Evolutionary conservation across 371 early-diverging fungal species (phyloP), one percentile per base, ranked within the genome.

Genomic region (Actinomortierella ambigua): DNA sequence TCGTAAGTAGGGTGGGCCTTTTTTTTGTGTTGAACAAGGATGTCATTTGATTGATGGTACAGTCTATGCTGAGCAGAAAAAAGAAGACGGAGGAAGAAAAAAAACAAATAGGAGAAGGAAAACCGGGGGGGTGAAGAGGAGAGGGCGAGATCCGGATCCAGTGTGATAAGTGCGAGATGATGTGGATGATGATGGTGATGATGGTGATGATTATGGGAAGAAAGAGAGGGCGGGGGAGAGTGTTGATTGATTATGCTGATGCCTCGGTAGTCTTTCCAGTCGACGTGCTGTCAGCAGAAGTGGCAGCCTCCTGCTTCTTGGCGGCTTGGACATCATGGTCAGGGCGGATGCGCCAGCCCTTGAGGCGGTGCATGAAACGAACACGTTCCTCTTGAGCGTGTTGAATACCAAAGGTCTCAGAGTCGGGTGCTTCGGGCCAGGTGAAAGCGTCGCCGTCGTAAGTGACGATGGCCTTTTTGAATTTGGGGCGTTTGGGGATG

Each of bases 391-490:
- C 60, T 52, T 75, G 75, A 59, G 83, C 81, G 28, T 64, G 69
- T 70, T 83, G 71, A 15, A 80, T 80, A 43, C 86, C 86, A 71
- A 91, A 83, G 42, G 84, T 79, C 40, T 69, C 77, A n/a, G 82
- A 77, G 28, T 83, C 82, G 27, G 93, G 91, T 18, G 82, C 84
- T 15, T 78, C 75, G 0, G 98, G 98, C 71, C 88, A 96, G 43
- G 80, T 76, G 66, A 97, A 96, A 11, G 34, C 7, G 61, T 93
- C 91, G 44, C 92, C 85, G 50, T 81, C 83, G 62, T 94, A 84
- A 1, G 98, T 95, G 34, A 98, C 92, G 56, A 98, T 90, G 18
- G 94, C 97, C 81, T 95, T 95, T 70, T 96, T 98, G 77, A 86
- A 94, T 59, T 85, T 83, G 41, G 85, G 61, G 28, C 80, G 75